Base-by-base conservation (phyloP, 179 eudicot genomes). In the Silene coronaria region DNA sequence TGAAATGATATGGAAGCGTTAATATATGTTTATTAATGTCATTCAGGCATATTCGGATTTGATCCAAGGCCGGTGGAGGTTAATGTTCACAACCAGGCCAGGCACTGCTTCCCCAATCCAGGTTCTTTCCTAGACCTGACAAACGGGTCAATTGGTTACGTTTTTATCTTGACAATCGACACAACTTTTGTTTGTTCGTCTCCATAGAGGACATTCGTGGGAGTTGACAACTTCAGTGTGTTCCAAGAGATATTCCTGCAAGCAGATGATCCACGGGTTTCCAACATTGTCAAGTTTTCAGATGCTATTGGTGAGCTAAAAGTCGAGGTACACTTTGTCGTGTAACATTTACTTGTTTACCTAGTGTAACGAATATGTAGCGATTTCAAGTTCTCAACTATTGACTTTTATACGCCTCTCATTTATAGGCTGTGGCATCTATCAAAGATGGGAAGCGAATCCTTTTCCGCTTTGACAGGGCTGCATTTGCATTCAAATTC, bases 41-140 rank as follows among this genome's bases (percentile, higher is more conserved):
- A 68, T 74, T 70, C 89, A 95, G 99, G 90, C 99, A 45, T 83
- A 89, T 74, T 92, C 99, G 38, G 84, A 91, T 80, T 78, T 89
- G 78, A 95, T 95, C 58, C 95, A 95, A 86, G 99, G 99, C 26
- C 88, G 90, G 4, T 95, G 99, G 99, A 91, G 86, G 59, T 73
- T 95, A 70, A 88, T 89, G 90, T 95, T 90, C 76, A 95, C 99
- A 4, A 95, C 99, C 63, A 88, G 99, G 81, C 99, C 99, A 34
- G 88, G 91, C 85, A 86, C 91, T 66, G 95, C 97, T 58, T 92
- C 97, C 30, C 97, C 91, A 0, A 95, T 95, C 80, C 99, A 95
- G 95, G 99, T 95, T 74, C 55, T n/a, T n/a, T n/a, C n/a, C n/a
- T n/a, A n/a, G n/a, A n/a, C n/a, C n/a, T n/a, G n/a, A n/a, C n/a